phyloP scores from a whole-genome alignment of 352 stramenopile genomes.

The Phytophthora sp. region DNA sequence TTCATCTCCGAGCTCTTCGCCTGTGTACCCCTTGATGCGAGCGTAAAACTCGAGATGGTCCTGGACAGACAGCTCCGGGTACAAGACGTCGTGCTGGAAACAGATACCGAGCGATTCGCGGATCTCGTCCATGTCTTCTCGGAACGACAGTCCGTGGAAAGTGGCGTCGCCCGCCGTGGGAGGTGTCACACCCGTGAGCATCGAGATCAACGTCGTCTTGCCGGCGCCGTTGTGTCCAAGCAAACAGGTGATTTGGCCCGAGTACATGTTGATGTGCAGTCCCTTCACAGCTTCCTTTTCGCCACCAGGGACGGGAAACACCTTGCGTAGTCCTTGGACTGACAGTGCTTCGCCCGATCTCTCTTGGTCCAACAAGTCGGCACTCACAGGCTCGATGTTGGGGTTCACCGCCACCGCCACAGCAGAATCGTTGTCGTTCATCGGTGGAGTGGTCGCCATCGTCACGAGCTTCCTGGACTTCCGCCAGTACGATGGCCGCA shows the following conservation, averaged over 20 bases:
- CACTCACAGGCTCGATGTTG: conserved; percentile 50
- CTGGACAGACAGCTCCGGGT: conserved; percentile 71
- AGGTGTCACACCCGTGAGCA: conserved; percentile 72
- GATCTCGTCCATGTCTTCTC: conserved; percentile 68
- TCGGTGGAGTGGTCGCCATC: conserved; percentile 59
- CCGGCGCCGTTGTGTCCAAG: conserved; percentile 92
- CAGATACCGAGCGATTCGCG: conserved; percentile 71
- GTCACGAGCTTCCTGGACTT: conserved; percentile 59
- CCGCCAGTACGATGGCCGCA: conserved; percentile 79
- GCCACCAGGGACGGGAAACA: conserved; percentile 80
- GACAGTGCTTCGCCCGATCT: conserved; percentile 49
- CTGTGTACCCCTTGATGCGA: conserved; percentile 56
- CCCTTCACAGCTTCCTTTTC: conserved; percentile 89
- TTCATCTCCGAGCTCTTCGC: conserved; percentile 36
- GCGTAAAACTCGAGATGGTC: conserved; percentile 78
- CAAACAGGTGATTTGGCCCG: conserved; percentile 82
- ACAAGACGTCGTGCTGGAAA: conserved; percentile 86
- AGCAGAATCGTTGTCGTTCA: conserved; percentile 8
- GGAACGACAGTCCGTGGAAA: conserved; percentile 47
- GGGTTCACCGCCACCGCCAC: conserved; percentile 49
- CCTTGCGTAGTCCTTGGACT: conserved; percentile 68
- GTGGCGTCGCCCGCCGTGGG: conserved; percentile 63
- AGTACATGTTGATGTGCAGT: conserved; percentile 82
- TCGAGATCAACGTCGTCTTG: conserved; percentile 95
- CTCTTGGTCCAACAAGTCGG: conserved; percentile 57